Percentiles rank a stretch among this genome's conserved stretches.
These are phyloP conservation scores for Hypoxylon trugodes DNA, from an alignment of 495 filamentous ascomycete genomes.

Conservation along the genomic window DNA sequence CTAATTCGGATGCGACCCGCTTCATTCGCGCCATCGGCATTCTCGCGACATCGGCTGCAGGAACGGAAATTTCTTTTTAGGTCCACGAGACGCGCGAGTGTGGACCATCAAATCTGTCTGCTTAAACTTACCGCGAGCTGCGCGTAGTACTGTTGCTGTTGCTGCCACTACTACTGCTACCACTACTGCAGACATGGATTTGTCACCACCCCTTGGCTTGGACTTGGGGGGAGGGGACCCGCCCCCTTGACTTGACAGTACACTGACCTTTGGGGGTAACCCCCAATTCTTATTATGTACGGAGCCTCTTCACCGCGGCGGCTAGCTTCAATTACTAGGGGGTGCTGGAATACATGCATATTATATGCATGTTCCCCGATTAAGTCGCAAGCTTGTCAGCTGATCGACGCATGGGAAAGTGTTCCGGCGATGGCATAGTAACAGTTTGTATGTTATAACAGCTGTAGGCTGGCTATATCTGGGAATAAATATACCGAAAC, in stretches of 20 bases:
- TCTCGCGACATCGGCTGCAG: conserved; percentile 43
- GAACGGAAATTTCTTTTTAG: conserved; percentile 23
- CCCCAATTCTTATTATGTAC: conserved; percentile 2
- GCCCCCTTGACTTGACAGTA: conserved; percentile 4
- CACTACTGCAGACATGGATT: conserved; percentile 16
- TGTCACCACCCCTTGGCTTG: conserved; percentile 24
- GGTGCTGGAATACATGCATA: background rate
- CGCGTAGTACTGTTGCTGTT: conserved; percentile 18
- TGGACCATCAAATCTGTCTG: conserved; percentile 13
- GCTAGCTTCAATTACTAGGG: too few relatives aligned
- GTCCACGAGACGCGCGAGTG: conserved; percentile 24
- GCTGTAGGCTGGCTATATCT: conserved; percentile 17
- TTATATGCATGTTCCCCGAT: conserved; percentile 1
- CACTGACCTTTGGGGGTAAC: too few relatives aligned
- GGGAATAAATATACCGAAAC: conserved; percentile 37
- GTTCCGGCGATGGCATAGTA: conserved; percentile 13
- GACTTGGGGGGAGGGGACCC: background rate
- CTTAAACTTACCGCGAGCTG: conserved; percentile 17
- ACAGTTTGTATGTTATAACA: conserved; percentile 28
- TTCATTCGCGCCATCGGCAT: conserved; percentile 30
- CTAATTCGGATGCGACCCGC: too few relatives aligned
- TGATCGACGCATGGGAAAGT: conserved; percentile 36
- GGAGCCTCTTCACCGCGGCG: conserved; percentile 35
- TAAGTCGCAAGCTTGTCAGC: conserved; percentile 31
- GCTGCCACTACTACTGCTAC: background rate